Conservation (phyloP, 208 protist genomes). For the Trypanosomatidae sp. region DNA sequence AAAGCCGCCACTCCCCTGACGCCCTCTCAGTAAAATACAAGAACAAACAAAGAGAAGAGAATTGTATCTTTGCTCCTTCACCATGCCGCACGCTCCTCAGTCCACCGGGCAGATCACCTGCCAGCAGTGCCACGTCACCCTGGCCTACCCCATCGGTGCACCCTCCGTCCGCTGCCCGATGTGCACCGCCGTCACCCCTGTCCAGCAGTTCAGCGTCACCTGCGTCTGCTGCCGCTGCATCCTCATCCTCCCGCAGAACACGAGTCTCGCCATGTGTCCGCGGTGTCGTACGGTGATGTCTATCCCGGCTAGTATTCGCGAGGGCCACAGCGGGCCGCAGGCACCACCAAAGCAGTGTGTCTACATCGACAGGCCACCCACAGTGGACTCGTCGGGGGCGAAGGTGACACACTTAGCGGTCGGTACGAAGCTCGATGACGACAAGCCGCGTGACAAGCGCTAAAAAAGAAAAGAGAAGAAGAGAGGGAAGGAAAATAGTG, state of each 20-base stretch:
- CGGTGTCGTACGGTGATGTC: slow-evolving; percentile 85
- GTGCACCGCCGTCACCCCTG: slow-evolving; percentile 73
- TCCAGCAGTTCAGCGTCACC: slow-evolving; percentile 81
- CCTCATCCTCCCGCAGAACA: slow-evolving; percentile 83
- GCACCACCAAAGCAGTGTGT: slow-evolving; percentile 77
- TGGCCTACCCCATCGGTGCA: slow-evolving; percentile 85
- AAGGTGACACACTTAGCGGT: slow-evolving; percentile 59
- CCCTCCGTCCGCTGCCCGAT: slow-evolving; percentile 85
- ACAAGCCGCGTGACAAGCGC: slow-evolving; percentile 22
- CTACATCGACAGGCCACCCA: slow-evolving; percentile 72
- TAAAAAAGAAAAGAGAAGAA: too few species aligned
- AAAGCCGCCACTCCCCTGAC: too few species aligned
- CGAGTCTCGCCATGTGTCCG: slow-evolving; percentile 82
- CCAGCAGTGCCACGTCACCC: slow-evolving; percentile 71
- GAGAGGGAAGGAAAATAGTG: too few species aligned
- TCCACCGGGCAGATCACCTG: slow-evolving; percentile 80
- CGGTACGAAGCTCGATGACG: slow-evolving; percentile 76
- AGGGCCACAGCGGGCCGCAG: slow-evolving; percentile 50
- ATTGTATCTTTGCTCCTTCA: too few species aligned
- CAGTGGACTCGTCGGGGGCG: slow-evolving; percentile 36
- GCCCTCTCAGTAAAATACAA: too few species aligned
- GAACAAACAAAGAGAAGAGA: too few species aligned
- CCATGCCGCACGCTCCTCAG: slow-evolving; percentile 61
- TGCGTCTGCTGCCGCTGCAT: slow-evolving; percentile 83
- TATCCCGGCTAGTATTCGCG: slow-evolving; percentile 79